A percentile compares a stretch with the other conserved stretches of the same genome.
Conservation (phyloP, 805 yeast species). For the Candida sithepensis region DNA sequence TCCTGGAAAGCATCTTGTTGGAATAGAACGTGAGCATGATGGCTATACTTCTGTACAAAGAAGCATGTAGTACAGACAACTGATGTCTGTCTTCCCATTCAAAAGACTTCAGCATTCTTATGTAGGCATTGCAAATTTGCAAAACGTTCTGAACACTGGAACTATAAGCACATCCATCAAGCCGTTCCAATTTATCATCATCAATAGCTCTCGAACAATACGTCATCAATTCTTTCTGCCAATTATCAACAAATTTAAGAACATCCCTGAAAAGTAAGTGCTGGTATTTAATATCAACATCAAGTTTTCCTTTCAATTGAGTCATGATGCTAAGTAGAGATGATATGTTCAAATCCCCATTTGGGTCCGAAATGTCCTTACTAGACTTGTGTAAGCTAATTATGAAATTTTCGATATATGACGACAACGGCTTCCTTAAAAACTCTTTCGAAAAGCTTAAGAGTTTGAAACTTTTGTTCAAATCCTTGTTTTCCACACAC, state of each 20-base stretch:
- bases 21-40: slow-evolving; percentile 55
- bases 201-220: slow-evolving; percentile 48
- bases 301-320: slow-evolving; percentile 15
- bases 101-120: slow-evolving; percentile 54
- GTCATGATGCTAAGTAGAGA: slow-evolving; percentile 8
- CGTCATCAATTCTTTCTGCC: slow-evolving; percentile 22
- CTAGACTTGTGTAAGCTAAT: slow-evolving; percentile 5
- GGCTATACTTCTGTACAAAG: slow-evolving; percentile 59
- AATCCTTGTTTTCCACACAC: slow-evolving; percentile 20
- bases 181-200: slow-evolving; percentile 51
- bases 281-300: slow-evolving; percentile 24
- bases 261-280: slow-evolving; percentile 22
- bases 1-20: slow-evolving; percentile 24
- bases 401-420: slow-evolving; percentile 19
- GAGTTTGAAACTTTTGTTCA: slow-evolving; percentile 18
- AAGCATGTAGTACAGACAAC: slow-evolving; percentile 57
- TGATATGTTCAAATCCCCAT: slow-evolving; percentile 6
- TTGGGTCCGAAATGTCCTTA: slow-evolving; percentile 2
- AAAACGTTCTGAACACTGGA: slow-evolving; percentile 26
- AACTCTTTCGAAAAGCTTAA: slow-evolving; percentile 16
- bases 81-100: slow-evolving; percentile 68
- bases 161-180: slow-evolving; percentile 28
- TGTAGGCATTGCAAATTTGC: slow-evolving; percentile 28
- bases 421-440: slow-evolving; percentile 17
- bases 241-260: slow-evolving; percentile 19